Percentiles rank a stretch among this genome's conserved stretches.
These are phyloP conservation scores for Lipomyces orientalis DNA, from an alignment of 805 yeast species.

Conservation along the genomic window DNA sequence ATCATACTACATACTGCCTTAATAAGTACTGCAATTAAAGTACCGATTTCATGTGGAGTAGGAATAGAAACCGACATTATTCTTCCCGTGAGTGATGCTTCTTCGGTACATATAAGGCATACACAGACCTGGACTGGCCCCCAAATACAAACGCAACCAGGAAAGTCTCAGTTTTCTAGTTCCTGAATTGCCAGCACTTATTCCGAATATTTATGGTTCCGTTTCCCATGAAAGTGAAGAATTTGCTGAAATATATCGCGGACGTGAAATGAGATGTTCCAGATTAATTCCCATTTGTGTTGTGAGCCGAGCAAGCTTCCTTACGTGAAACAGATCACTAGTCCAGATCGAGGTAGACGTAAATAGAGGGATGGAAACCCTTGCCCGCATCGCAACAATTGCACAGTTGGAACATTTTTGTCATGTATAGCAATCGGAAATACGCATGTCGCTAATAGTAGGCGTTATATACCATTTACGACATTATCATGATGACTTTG, in stretches of 20 bases:
- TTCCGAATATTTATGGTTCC: background rate
- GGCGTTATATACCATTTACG: too few relatives aligned
- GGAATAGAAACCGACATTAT: background rate
- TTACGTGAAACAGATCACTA: too few relatives aligned
- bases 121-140: background rate
- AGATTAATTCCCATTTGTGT: background rate
- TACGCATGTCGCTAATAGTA: too few relatives aligned
- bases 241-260: background rate
- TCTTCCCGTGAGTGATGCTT: background rate
- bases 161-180: background rate
- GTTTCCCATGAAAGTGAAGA: background rate
- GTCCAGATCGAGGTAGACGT: too few relatives aligned
- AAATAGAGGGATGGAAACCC: too few relatives aligned
- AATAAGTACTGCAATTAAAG: constrained; percentile 74
- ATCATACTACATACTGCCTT: constrained; percentile 55
- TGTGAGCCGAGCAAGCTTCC: too few relatives aligned
- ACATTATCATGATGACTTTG: too few relatives aligned
- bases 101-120: background rate
- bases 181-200: background rate
- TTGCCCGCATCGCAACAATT: too few relatives aligned
- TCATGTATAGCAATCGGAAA: too few relatives aligned
- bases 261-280: background rate
- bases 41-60: constrained; percentile 48
- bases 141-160: background rate
- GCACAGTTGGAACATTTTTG: too few relatives aligned